Base-by-base conservation (phyloP, 2,329 filamentous ascomycete genomes). In the Exophiala aquamarina region DNA sequence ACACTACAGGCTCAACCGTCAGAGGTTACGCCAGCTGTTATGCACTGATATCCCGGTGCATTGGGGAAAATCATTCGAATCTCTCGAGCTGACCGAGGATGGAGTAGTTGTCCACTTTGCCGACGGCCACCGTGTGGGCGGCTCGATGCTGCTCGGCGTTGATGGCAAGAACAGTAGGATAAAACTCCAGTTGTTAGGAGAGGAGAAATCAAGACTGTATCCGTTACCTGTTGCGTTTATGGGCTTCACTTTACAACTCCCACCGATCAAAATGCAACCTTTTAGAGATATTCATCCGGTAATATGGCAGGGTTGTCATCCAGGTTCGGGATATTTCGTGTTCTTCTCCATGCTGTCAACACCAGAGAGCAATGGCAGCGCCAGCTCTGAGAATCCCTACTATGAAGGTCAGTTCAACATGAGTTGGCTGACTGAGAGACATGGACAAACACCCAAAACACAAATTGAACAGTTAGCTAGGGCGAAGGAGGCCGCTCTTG, bases 371-470 rank as follows among this genome's bases (percentile, higher is more conserved):
- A 71, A 67, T 44, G 66, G 59, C 26, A 71, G 60, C 19, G 62
- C 47, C 11, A 64, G 60, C 1, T 66, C 59, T 4, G 52, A 48
- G 2, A 18, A 49, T 3, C 62, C 67, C 39, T 64, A 61, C 13
- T 75, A 71, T 49, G 66, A 68, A 36, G 68, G 68, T 2, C 70
- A 77, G 50, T 59, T 78, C 33, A 70, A 69, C 49, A 62, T 76
- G 36, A 76, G 71, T 9, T 78, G 75, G 75, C 61, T 65, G 1
- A 44, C 21, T 19, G 11, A 17, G 15, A 18, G 17, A 17, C 15
- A 44, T 15, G 41, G 41, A 7, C 41, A 13, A n/a, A 37, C 33
- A 10, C 41, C 41, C 13, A 36, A 36, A 19, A 44, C 41, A 15
- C 33, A 14, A 19, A 4, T 6, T 2, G 41, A 36, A n/a, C 41